Evolutionary conservation across 352 stramenopile genomes (phyloP).

Genomic region (Blastocystis hominis): DNA sequence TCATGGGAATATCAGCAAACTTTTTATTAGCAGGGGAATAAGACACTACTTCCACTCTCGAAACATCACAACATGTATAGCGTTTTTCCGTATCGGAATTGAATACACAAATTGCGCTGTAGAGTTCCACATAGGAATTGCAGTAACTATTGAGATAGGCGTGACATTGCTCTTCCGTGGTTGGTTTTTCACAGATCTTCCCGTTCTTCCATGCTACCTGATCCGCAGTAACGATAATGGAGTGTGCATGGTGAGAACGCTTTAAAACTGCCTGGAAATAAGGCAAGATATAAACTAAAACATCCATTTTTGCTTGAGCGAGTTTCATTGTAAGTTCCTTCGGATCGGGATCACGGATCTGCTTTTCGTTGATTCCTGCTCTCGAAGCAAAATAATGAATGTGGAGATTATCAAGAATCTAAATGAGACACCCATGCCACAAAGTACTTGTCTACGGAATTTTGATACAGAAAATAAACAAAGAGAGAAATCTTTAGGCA

Average conservation of each 20-base stretch:
- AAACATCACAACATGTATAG: slow-evolving; percentile 26
- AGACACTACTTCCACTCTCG: neutral
- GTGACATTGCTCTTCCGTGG: neutral
- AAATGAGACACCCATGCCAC: neutral
- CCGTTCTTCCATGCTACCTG: slow-evolving; percentile 47
- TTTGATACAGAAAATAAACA: neutral
- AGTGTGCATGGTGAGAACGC: neutral
- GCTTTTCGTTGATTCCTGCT: slow-evolving; percentile 34
- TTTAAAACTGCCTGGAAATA: neutral
- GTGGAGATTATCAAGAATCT: slow-evolving; percentile 29
- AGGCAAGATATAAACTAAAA: neutral
- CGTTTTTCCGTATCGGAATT: slow-evolving; percentile 34
- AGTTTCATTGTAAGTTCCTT: slow-evolving; percentile 36
- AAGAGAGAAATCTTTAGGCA: neutral
- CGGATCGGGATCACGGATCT: slow-evolving; percentile 16
- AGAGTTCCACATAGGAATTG: slow-evolving; percentile 30
- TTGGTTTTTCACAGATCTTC: slow-evolving; percentile 26
- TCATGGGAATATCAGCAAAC: neutral
- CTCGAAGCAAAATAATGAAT: neutral
- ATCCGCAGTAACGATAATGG: slow-evolving; percentile 21
- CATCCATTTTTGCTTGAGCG: slow-evolving; percentile 22
- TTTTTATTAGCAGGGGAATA: neutral
- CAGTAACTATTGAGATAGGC: slow-evolving; percentile 18
- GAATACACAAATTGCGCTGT: slow-evolving; percentile 18
- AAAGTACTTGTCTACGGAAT: neutral